phyloP scores from a whole-genome alignment of 2,329 filamentous ascomycete genomes.

The Cucurbitaria berberidis region DNA sequence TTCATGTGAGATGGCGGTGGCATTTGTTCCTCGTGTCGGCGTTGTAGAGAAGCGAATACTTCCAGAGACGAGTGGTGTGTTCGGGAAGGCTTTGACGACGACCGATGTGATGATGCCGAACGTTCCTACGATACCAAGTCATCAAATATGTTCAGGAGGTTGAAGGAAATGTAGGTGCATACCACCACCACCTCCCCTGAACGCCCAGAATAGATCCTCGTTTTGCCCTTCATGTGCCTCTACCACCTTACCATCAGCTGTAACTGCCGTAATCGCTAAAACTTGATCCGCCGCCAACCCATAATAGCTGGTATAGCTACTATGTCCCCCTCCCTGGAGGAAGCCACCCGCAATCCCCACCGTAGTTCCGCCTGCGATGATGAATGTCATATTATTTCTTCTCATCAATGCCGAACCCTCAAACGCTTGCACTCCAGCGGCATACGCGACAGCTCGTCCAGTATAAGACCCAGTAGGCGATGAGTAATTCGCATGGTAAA shows the following conservation, averaged over 20 bases:
- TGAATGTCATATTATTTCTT: constrained; percentile 53
- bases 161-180: constrained; percentile 4
- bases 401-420: constrained; percentile 57
- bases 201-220: constrained; percentile 34
- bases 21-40: constrained; percentile 9
- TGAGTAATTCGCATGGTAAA: constrained; percentile 24
- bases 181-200: constrained; percentile 37
- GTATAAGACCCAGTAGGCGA: constrained; percentile 16
- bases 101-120: constrained; percentile 37
- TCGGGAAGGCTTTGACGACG: constrained; percentile 45
- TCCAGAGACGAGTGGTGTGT: constrained; percentile 12
- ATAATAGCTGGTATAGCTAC: constrained; percentile 55
- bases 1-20: constrained; percentile 18
- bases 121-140: constrained; percentile 18
- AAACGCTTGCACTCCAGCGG: constrained; percentile 57
- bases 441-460: constrained; percentile 55
- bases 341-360: constrained; percentile 56
- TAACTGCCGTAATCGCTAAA: constrained; percentile 24
- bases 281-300: constrained; percentile 33
- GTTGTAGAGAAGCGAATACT: constrained; percentile 31
- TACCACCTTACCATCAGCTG: constrained; percentile 28
- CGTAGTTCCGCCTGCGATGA: constrained; percentile 60
- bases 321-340: constrained; percentile 58
- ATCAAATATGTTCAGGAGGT: not conserved
- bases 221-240: constrained; percentile 21